These are phyloP conservation scores for Vishniacozyma victoriae DNA, from an alignment of 768 basidiomycete species.

Conservation along the genomic window DNA sequence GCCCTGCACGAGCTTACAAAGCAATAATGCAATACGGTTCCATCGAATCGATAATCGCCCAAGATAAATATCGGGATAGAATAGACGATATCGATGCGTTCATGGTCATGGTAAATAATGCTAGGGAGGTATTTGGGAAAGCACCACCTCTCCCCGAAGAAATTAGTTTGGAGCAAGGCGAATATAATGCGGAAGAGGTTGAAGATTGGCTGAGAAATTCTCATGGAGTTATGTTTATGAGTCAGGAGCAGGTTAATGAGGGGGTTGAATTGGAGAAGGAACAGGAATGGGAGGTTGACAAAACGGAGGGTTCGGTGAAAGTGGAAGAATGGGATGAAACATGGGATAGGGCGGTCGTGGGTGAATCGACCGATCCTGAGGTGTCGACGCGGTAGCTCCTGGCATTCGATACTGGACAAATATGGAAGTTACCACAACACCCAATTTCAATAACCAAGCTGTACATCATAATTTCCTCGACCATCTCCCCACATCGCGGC, in stretches of 20 bases:
- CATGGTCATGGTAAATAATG: conserved; percentile 20
- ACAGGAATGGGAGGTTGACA: too few relatives aligned
- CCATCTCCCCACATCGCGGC: too few relatives aligned
- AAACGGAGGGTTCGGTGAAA: too few relatives aligned
- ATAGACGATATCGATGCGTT: conserved; percentile 21
- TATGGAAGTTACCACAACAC: too few relatives aligned
- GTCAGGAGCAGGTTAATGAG: background rate
- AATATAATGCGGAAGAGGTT: conserved; percentile 16
- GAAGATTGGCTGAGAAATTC: conserved; percentile 26
- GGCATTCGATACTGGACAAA: too few relatives aligned
- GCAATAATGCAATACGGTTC: conserved; percentile 65
- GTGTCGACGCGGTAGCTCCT: too few relatives aligned
- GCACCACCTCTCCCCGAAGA: conserved; percentile 21
- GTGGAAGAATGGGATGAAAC: too few relatives aligned
- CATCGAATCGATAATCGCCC: conserved; percentile 64
- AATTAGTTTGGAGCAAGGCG: conserved; percentile 11
- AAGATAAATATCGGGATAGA: conserved; percentile 14
- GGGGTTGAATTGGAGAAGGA: background rate
- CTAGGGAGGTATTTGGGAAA: conserved; percentile 24
- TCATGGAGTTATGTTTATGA: conserved; percentile 33
- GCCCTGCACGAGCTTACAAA: conserved; percentile 69
- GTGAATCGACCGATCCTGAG: too few relatives aligned
- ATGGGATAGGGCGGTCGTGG: too few relatives aligned
- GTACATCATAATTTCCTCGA: too few relatives aligned
- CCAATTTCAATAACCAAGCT: too few relatives aligned